Evolutionary conservation across 306 rosid genomes (phyloP).

Genomic region (Chamaecrista fasciculata): DNA sequence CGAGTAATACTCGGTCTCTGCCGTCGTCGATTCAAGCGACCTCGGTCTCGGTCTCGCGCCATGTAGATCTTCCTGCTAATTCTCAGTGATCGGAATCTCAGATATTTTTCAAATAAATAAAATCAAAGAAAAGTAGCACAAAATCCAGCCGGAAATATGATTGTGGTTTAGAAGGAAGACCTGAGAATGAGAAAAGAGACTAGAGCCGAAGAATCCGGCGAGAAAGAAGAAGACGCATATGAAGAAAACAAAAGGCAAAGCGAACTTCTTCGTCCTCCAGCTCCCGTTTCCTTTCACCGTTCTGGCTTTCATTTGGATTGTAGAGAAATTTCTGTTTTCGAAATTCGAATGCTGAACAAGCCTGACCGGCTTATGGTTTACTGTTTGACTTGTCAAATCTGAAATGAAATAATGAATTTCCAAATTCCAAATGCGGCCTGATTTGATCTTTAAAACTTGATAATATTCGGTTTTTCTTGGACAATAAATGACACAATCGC

Average conservation of each 20-base stretch:
- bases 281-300: slow-evolving; percentile 45
- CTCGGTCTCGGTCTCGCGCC: slow-evolving; percentile 44
- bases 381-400: not conserved
- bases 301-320: slow-evolving; percentile 53
- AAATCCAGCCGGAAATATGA: not conserved
- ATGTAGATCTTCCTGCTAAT: slow-evolving; percentile 42
- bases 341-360: slow-evolving; percentile 19
- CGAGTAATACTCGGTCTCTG: slow-evolving; percentile 33
- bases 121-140: not conserved
- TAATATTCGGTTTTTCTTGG: not conserved
- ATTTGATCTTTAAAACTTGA: too few species aligned
- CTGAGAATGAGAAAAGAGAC: slow-evolving; percentile 45
- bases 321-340: slow-evolving; percentile 9
- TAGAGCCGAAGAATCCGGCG: slow-evolving; percentile 64
- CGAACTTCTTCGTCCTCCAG: slow-evolving; percentile 46
- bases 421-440: too few species aligned
- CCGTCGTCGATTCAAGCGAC: slow-evolving; percentile 45
- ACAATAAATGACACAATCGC: not conserved
- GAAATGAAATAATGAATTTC: slow-evolving; percentile 15
- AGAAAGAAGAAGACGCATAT: slow-evolving; percentile 67
- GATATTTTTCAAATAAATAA: not conserved
- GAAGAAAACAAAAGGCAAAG: slow-evolving; percentile 43
- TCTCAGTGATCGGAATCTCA: not conserved
- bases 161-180: slow-evolving; percentile 23
- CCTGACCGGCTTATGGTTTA: not conserved